A percentile compares a stretch with the other conserved stretches of the same genome.
Conservation (phyloP, 768 basidiomycete species). For the Suillus occidentalis region DNA sequence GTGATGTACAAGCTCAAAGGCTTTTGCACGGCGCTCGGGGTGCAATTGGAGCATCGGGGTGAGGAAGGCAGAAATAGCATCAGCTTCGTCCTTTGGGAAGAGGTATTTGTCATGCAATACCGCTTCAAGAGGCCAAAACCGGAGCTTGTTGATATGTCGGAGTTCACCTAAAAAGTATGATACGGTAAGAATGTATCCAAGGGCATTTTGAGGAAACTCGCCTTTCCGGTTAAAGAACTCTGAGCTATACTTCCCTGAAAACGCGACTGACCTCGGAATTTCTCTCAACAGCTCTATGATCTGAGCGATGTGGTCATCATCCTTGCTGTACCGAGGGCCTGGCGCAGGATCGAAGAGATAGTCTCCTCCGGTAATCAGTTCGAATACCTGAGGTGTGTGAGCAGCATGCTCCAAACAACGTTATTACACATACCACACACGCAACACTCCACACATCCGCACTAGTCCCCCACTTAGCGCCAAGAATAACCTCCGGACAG, state of each 20-base stretch:
- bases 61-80: conserved; percentile 77
- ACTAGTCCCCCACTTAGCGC: conserved; percentile 92
- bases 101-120: conserved; percentile 96
- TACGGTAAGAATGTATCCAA: background rate
- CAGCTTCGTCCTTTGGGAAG: conserved; percentile 81
- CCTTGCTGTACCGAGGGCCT: conserved; percentile 92
- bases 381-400: conserved; percentile 68
- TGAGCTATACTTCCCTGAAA: conserved; percentile 88
- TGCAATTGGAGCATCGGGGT: conserved; percentile 88
- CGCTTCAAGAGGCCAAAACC: conserved; percentile 83
- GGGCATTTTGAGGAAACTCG: conserved; percentile 30
- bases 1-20: conserved; percentile 83
- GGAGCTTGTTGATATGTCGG: conserved; percentile 90
- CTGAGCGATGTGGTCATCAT: conserved; percentile 97
- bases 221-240: conserved; percentile 98
- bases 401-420: conserved; percentile 2
- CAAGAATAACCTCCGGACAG: conserved; percentile 95
- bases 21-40: conserved; percentile 86
- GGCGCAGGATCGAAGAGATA: conserved; percentile 98
- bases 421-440: conserved; percentile 61
- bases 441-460: conserved; percentile 98
- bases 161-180: conserved; percentile 60
- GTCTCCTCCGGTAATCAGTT: conserved; percentile 94
- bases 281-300: conserved; percentile 96
- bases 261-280: conserved; percentile 77